A percentile compares a stretch with the other conserved stretches of the same genome.
These are phyloP conservation scores for Heritiera littoralis DNA, from an alignment of 345 rosid species.

Conservation along the genomic window DNA sequence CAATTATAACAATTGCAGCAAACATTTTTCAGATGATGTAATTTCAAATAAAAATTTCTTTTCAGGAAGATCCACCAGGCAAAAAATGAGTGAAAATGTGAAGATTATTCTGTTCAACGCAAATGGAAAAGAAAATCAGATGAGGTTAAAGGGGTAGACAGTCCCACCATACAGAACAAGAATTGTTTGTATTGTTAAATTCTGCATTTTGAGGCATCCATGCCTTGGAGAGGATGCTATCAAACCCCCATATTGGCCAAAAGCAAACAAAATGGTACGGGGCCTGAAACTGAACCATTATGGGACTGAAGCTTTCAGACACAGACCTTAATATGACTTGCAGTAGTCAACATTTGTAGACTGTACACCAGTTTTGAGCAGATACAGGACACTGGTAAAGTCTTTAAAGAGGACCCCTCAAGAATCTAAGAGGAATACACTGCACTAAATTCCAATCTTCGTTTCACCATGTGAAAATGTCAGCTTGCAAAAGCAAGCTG, in stretches of 20 bases:
- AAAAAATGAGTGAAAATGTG: neutral
- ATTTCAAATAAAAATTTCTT: neutral
- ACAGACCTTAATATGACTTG: neutral
- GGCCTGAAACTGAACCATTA: neutral
- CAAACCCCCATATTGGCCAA: neutral
- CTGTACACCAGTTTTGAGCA: slow-evolving; percentile 18
- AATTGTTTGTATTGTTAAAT: neutral
- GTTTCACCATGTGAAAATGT: slow-evolving; percentile 33
- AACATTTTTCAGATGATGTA: neutral
- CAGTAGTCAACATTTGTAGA: slow-evolving; percentile 39
- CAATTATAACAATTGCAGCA: neutral
- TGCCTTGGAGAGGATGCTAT: neutral
- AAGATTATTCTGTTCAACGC: neutral
- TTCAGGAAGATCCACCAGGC: neutral
- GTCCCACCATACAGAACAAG: neutral
- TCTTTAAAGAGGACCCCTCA: slow-evolving; percentile 13
- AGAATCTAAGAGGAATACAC: slow-evolving; percentile 27
- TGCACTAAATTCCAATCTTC: slow-evolving; percentile 10
- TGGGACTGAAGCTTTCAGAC: slow-evolving; percentile 18
- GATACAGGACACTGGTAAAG: slow-evolving; percentile 18
- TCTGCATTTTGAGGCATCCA: neutral
- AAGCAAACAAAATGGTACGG: slow-evolving; percentile 1
- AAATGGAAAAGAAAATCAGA: neutral
- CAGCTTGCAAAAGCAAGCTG: neutral
- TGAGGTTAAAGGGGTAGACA: neutral